phyloP scores from a whole-genome alignment of 2,329 filamentous ascomycete genomes.

The Penicillium crustosum region DNA sequence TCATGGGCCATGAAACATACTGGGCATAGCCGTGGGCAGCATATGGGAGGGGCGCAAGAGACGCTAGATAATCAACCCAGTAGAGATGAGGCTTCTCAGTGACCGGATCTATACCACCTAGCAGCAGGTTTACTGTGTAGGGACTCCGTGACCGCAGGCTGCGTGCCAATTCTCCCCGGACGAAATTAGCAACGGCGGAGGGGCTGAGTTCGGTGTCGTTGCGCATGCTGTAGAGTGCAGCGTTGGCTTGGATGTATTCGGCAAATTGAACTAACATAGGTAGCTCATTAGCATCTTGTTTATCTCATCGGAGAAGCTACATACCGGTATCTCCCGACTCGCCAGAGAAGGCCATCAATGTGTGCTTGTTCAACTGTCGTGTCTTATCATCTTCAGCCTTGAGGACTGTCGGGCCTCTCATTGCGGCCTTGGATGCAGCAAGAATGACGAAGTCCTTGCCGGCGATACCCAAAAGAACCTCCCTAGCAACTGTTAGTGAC shows the following conservation, averaged over 20 bases:
- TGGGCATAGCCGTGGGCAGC: slow-evolving; percentile 98
- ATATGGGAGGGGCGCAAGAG: slow-evolving; percentile 84
- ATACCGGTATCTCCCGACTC: slow-evolving; percentile 93
- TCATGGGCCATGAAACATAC: slow-evolving; percentile 52
- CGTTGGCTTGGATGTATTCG: slow-evolving; percentile 98
- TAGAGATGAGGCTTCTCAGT: slow-evolving; percentile 87
- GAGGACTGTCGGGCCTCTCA: slow-evolving; percentile 94
- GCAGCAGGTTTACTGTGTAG: slow-evolving; percentile 93
- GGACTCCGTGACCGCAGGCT: slow-evolving; percentile 89
- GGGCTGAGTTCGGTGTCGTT: slow-evolving; percentile 92
- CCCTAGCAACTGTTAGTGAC: slow-evolving; percentile 58
- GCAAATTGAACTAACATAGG: slow-evolving; percentile 81
- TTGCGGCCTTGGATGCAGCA: slow-evolving; percentile 94
- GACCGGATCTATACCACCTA: slow-evolving; percentile 91
- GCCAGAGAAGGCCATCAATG: slow-evolving; percentile 90
- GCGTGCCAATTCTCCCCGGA: slow-evolving; percentile 87
- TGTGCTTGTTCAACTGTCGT: slow-evolving; percentile 85
- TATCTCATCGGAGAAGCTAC: slow-evolving; percentile 22
- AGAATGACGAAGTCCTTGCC: slow-evolving; percentile 99
- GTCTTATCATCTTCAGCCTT: slow-evolving; percentile 98
- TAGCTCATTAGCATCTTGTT: slow-evolving; percentile 17
- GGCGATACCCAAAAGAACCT: slow-evolving; percentile 95
- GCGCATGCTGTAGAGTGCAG: slow-evolving; percentile 97
- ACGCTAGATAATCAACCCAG: slow-evolving; percentile 96
- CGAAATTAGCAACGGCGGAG: slow-evolving; percentile 85